phyloP scores from a whole-genome alignment of 2,329 filamentous ascomycete species.

The Myriosclerotinia curreyana region DNA sequence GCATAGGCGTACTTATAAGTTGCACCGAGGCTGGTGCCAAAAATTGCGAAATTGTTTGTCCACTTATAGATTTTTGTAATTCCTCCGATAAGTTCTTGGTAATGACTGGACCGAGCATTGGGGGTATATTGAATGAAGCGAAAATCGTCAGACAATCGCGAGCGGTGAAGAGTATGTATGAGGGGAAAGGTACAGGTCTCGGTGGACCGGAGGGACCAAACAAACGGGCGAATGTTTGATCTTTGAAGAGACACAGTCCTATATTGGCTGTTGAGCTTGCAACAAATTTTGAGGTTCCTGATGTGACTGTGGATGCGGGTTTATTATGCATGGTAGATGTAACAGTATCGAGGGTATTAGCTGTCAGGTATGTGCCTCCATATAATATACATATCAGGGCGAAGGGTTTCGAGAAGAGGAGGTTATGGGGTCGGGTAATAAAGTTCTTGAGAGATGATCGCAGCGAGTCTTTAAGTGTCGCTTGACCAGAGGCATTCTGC shows the following conservation, averaged over 20 bases:
- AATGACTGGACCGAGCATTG: constrained; percentile 69
- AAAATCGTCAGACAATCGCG: constrained; percentile 89
- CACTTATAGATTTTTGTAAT: constrained; percentile 49
- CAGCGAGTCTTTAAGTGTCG: constrained; percentile 58
- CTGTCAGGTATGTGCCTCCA: constrained; percentile 83
- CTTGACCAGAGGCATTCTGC: constrained; percentile 73
- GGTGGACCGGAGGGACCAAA: constrained; percentile 63
- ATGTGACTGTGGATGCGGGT: constrained; percentile 61
- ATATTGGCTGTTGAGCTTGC: constrained; percentile 81
- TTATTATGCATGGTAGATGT: constrained; percentile 60
- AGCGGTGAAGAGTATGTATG: constrained; percentile 74
- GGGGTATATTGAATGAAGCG: constrained; percentile 85
- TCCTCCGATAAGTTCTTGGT: constrained; percentile 53
- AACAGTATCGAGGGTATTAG: constrained; percentile 81
- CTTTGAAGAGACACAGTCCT: constrained; percentile 83
- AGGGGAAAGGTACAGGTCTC: constrained; percentile 62
- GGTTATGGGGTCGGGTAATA: constrained; percentile 55
- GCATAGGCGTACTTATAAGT: constrained; percentile 75
- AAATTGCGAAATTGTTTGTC: constrained; percentile 72
- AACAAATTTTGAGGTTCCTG: constrained; percentile 76
- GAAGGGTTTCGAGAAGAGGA: constrained; percentile 65
- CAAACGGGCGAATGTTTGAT: constrained; percentile 77
- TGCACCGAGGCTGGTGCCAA: constrained; percentile 76
- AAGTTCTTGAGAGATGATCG: constrained; percentile 56
- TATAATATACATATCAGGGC: constrained; percentile 73